Evolutionary conservation across 371 early-diverging fungal genomes (phyloP).

Genomic region (Lichtheimia ornata): DNA sequence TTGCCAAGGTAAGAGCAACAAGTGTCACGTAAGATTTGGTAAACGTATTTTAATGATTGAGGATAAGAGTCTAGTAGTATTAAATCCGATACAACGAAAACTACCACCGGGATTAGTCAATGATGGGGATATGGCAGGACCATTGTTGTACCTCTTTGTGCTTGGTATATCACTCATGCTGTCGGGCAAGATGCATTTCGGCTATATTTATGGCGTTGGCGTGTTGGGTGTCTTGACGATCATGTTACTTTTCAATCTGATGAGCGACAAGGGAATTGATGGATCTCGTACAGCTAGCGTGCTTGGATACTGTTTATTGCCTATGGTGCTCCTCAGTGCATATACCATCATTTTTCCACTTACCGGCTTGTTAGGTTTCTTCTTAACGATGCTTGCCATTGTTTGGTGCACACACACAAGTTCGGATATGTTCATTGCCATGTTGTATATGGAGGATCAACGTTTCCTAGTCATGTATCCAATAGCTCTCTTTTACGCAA

Average conservation of each 20-base stretch:
- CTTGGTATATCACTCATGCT: neutral
- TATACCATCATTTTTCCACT: neutral
- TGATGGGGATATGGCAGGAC: neutral
- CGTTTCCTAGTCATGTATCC: neutral
- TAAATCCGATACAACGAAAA: neutral
- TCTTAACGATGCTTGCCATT: neutral
- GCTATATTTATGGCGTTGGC: neutral
- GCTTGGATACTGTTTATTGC: neutral
- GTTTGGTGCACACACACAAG: neutral
- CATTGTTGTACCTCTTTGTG: neutral
- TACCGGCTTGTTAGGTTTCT: neutral
- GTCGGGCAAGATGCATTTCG: neutral
- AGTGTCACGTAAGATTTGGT: too few species aligned
- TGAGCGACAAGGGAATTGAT: neutral
- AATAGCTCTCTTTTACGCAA: neutral
- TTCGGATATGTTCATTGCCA: neutral
- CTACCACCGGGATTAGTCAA: neutral
- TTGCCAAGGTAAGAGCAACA: slow-evolving; percentile 53
- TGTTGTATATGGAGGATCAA: neutral
- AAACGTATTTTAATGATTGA: too few species aligned
- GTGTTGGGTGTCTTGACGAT: neutral
- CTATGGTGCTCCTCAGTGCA: neutral
- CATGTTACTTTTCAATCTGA: neutral
- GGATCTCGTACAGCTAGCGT: neutral
- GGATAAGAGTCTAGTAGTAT: too few species aligned